phyloP scores from a whole-genome alignment of 768 basidiomycete genomes.

The Mycena indigotica region DNA sequence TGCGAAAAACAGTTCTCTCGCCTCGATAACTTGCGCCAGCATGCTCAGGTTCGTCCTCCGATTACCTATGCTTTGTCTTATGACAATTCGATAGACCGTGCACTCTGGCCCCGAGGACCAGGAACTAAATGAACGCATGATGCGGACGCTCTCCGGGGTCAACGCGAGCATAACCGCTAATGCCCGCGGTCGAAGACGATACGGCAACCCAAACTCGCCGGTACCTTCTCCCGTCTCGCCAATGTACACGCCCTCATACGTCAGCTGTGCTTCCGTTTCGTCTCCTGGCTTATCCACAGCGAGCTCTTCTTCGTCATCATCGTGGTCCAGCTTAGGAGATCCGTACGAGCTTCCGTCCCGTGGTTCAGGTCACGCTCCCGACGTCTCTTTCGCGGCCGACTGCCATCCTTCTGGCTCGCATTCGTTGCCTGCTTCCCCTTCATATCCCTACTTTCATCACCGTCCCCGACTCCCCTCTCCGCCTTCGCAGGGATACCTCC shows the following conservation, averaged over 20 bases:
- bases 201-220: background rate
- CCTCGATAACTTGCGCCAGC: conserved; percentile 76
- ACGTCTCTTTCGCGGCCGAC: background rate
- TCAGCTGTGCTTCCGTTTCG: background rate
- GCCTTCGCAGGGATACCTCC: background rate
- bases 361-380: background rate
- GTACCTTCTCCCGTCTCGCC: background rate
- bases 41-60: conserved; percentile 46
- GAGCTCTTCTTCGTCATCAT: background rate
- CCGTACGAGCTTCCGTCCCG: background rate
- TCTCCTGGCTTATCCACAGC: background rate
- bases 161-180: conserved; percentile 23
- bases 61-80: background rate
- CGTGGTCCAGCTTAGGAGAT: background rate
- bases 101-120: conserved; percentile 25
- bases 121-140: conserved; percentile 23
- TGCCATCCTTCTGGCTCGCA: background rate
- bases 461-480: background rate
- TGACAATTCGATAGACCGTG: conserved; percentile 11
- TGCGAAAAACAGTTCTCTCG: conserved; percentile 75
- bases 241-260: conserved; percentile 1
- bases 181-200: conserved; percentile 15
- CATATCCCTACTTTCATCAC: background rate
- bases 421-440: background rate
- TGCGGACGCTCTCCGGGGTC: conserved; percentile 21